Base-by-base conservation (phyloP, 2,329 filamentous ascomycete genomes). In the Alternaria angustiovoidea region DNA sequence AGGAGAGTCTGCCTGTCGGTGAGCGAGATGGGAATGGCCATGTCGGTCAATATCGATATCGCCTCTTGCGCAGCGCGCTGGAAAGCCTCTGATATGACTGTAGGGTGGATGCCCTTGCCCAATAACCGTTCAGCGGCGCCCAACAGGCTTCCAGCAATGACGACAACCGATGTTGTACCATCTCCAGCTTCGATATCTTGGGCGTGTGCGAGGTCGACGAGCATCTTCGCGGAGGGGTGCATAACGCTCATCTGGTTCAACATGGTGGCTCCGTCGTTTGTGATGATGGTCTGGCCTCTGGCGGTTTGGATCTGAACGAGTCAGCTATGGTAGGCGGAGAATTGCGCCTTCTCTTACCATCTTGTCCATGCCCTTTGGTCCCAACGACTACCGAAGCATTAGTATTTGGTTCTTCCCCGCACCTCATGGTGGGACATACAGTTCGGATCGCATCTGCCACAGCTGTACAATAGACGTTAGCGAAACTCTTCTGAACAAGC, bases 181-280 rank as follows among this genome's bases (percentile, higher is more conserved):
- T 99, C 95, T 82, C 95, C 95, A 65, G 95, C 95, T 81, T 99
- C 95, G 63, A 99, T 93, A 84, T 99, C 95, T 81, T 99, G 95
- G 68, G 95, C 95, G 69, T 95, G 92, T 74, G 94, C 96, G 64
- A 99, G 87, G 80, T 99, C 94, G 75, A 99, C 95, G 70, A 99
- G 86, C 95, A 99, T 99, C 84, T 97, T 97, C 52, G 95, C 95
- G 49, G 96, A 96, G n/a, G 95, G 95, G 79, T 99, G 95, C 91
- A 99, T 93, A 69, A 99, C 95, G 68, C 92, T 91, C 95, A 99
- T 98, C 85, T 94, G 94, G 84, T 92, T 96, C 77, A 99, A 84
- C 94, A 99, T 99, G 59, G 95, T 99, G 84, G 96, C 96, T 80
- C 95, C 95, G 82, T 99, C 95, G 85, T 99, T 99, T 76, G 95